These are phyloP conservation scores for Aspergillus sp. DNA, from an alignment of 2,329 filamentous ascomycete genomes.

Conservation along the genomic window DNA sequence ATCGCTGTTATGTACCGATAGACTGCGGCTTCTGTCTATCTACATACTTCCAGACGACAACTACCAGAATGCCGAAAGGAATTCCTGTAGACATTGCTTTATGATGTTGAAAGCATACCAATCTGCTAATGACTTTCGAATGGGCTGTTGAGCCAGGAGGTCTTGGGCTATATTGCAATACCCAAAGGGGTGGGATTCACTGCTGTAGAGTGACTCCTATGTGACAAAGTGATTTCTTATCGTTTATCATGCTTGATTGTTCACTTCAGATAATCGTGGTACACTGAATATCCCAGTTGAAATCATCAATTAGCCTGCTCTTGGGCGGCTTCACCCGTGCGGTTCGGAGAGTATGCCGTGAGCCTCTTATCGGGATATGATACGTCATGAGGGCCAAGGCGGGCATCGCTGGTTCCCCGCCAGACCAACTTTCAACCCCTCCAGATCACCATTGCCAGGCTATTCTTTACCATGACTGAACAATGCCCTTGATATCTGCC, in stretches of 20 bases:
- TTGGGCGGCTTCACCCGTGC: neutral
- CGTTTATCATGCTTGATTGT: neutral
- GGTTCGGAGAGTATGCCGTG: neutral
- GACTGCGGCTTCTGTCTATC: neutral
- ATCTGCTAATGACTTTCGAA: too few species aligned
- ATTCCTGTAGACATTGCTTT: too few species aligned
- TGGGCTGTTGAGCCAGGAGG: too few species aligned
- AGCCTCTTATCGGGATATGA: neutral
- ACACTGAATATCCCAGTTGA: neutral
- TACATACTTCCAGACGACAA: too few species aligned
- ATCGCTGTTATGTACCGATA: neutral
- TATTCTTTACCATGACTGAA: neutral
- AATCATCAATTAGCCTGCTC: neutral
- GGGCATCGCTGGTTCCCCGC: constrained; percentile 5
- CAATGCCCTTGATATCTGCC: constrained; percentile 37
- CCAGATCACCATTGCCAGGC: neutral
- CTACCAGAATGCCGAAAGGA: too few species aligned
- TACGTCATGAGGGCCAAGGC: constrained; percentile 13
- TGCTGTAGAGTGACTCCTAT: too few species aligned
- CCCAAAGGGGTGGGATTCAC: too few species aligned
- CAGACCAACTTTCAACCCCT: neutral
- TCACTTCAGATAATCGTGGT: neutral
- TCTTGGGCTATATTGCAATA: too few species aligned
- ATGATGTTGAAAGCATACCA: too few species aligned
- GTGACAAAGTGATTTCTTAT: too few species aligned